phyloP scores from a whole-genome alignment of 2,329 filamentous ascomycete species.

The Dactylellina haptotyla region DNA sequence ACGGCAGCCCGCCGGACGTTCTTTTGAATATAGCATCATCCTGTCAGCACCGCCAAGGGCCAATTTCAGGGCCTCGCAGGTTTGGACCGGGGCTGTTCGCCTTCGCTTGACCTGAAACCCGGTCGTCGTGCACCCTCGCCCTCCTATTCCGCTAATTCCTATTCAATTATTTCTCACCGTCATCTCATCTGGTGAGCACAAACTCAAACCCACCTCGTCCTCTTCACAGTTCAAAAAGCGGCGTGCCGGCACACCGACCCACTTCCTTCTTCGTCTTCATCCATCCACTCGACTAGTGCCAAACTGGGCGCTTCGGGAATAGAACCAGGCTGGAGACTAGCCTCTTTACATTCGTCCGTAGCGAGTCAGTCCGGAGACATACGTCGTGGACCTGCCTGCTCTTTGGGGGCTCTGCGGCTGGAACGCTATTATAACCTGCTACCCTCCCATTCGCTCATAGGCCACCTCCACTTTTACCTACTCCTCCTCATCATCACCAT shows the following conservation, averaged over 20 bases:
- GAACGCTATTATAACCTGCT: not conserved
- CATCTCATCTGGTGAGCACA: too few relatives aligned
- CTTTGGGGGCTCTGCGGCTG: not conserved
- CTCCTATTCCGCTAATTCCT: too few relatives aligned
- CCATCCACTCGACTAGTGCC: not conserved
- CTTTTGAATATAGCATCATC: too few relatives aligned
- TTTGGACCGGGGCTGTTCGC: too few relatives aligned
- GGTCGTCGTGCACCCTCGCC: too few relatives aligned
- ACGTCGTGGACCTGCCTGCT: not conserved
- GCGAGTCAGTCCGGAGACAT: constrained; percentile 1
- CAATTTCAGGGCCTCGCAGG: too few relatives aligned
- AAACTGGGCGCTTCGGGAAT: not conserved
- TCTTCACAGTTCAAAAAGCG: too few relatives aligned
- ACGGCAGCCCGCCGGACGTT: too few relatives aligned
- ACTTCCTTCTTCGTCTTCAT: not conserved
- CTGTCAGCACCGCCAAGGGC: too few relatives aligned
- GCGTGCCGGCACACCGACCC: not conserved
- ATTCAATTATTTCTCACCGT: too few relatives aligned
- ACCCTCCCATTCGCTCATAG: not conserved
- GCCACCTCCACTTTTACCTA: not conserved
- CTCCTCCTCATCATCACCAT: not conserved
- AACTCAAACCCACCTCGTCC: too few relatives aligned
- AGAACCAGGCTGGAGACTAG: not conserved
- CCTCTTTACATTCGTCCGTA: not conserved
- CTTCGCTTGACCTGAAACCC: too few relatives aligned